Base-by-base conservation (phyloP, 148 eudicot genomes). In the Chenopodium suecicum region DNA sequence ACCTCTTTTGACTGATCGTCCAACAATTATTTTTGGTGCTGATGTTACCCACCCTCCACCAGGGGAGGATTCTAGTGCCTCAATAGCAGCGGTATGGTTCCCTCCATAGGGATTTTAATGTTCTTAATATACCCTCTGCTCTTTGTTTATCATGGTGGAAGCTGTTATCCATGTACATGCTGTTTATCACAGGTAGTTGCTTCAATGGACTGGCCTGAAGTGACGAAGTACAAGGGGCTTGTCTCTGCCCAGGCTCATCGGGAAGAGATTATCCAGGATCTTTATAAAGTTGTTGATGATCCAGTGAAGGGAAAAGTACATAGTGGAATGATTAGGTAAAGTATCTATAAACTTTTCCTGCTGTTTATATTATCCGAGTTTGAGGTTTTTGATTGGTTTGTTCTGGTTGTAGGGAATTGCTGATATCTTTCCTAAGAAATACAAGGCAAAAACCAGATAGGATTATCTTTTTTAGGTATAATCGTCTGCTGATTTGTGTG, bases 31-130 rank as follows among this genome's bases (percentile, higher is more conserved):
- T 7, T 89, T 96, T 77, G 99, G 98, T 46, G 99, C 98, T 73
- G 98, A 96, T 90, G 98, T 96, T 2, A 94, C 99, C 29, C 99
- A 94, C 87, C 90, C 98, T 13, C 65, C 81, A 60, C 95, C 94
- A 1, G 99, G 99, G 73, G 99, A 96, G 82, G 99, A 92, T 78
- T 88, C 89, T 12, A 86, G 85, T 69, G 93, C 99, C 12, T 96
- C 99, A 13, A 91, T 96, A 5, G 98, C 98, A 62, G 98, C 98
- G 27, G 99, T 94, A 91, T 82, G 85, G 29, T 70, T 46, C 23
- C 9, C 3, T 17, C 23, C 29, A 4, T 17, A 31, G 29, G 29
- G 12, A 1, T 70, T 13, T 70, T n/a, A 4, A 34, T 68, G 31
- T 79, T 56, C 17, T 52, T 3, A 13, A 17, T 23, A 4, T 7